These are phyloP conservation scores for Elongisporangium undulatum DNA, from an alignment of 352 stramenopile genomes.

Conservation along the genomic window DNA sequence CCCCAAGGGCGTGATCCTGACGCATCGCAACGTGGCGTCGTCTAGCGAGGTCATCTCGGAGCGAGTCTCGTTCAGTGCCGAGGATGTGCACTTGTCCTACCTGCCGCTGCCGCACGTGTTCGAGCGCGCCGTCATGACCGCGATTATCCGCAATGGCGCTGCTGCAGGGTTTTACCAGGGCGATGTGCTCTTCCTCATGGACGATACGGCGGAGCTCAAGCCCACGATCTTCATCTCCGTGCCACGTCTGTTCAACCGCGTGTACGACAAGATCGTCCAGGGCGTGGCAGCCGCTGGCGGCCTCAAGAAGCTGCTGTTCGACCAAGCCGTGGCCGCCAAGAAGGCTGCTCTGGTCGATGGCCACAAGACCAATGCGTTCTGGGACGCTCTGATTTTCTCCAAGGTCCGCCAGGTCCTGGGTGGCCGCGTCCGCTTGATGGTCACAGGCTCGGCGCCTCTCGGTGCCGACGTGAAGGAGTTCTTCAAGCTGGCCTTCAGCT, in stretches of 20 bases:
- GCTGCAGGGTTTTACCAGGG: conserved; percentile 89
- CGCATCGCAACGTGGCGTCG: conserved; percentile 12
- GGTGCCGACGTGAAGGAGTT: conserved; percentile 91
- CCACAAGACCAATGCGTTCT: conserved; percentile 61
- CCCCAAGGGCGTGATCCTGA: conserved; percentile 20
- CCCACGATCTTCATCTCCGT: conserved; percentile 88
- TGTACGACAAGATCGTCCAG: conserved; percentile 88
- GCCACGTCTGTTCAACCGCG: conserved; percentile 91
- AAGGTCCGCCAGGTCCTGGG: conserved; percentile 91
- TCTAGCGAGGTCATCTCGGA: conserved; percentile 2
- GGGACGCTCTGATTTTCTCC: conserved; percentile 93
- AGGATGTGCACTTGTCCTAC: conserved; percentile 77
- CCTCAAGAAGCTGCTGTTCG: conserved; percentile 84
- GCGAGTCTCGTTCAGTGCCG: conserved; percentile 1
- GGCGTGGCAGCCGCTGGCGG: conserved; percentile 52
- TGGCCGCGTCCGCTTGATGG: conserved; percentile 84
- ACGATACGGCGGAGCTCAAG: conserved; percentile 82
- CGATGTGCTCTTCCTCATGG: conserved; percentile 81
- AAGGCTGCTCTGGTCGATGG: conserved; percentile 35
- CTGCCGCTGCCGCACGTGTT: conserved; percentile 92
- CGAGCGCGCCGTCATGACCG: conserved; percentile 53
- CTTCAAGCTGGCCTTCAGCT: conserved; percentile 88
- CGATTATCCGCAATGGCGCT: conserved; percentile 47
- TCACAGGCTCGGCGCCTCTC: conserved; percentile 91
- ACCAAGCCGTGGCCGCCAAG: conserved; percentile 73